Evolutionary conservation across 257 asterid species (phyloP), one percentile per base, ranked within the genome.

Genomic region (Solanum paucissectum): DNA sequence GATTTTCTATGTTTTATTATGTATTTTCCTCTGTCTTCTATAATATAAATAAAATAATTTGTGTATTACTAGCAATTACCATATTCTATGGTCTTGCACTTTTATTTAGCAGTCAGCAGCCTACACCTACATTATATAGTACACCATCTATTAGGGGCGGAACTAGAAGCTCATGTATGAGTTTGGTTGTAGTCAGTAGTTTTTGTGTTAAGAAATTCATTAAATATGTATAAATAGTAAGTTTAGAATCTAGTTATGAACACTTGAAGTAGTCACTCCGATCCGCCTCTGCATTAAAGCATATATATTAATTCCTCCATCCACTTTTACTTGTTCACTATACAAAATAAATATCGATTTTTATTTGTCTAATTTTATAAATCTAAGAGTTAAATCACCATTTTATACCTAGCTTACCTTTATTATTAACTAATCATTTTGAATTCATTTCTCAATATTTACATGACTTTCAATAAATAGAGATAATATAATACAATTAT

Each of bases 161-260:
- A 1, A 25, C 2, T 23, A 62, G 7, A 62, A 62, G 32, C 6
- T 10, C 14, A 62, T 3, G 0, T 7, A 58, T 58, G 11, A n/a
- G 27, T 62, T 62, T 3, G 5, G 1, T 0, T 0, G 32, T 11
- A 62, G 3, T 10, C 3, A 9, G 5, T 23, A 62, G 0, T 9
- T 9, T 58, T 20, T 62, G 32, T 0, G 5, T 21, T 58, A 7
- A 55, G 52, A 44, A 44, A 44, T 12, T 44, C 16, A 13, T 58
- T 20, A 58, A 21, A 3, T 21, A 58, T 58, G 3, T 58, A 58
- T 21, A 21, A 21, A 3, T 62, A 23, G 9, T 62, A 9, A 62
- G 6, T 60, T 21, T 1, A 21, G 3, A 62, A 62, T 62, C 0
- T 0, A 62, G 14, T 4, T 62, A 62, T 62, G 3, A 23, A 62